Evolutionary conservation across 192 early-diverging fungal genomes (phyloP).

Genomic region (Coemansia sp.): DNA sequence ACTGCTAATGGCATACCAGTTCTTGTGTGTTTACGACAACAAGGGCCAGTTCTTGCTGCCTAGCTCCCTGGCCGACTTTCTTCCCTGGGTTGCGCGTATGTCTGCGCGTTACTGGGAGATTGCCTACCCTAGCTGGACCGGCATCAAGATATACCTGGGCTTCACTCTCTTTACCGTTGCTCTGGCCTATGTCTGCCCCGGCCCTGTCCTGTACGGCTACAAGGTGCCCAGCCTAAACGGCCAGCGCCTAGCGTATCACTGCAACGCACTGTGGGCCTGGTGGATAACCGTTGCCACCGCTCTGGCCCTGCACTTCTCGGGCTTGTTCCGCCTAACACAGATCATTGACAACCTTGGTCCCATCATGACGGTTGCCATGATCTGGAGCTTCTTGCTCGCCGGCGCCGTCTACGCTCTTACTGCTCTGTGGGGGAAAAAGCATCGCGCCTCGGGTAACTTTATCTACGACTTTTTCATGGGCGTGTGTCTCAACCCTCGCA

Average conservation of each 20-base stretch:
- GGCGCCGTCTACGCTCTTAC: slow-evolving; percentile 55
- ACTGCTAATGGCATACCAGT: slow-evolving; percentile 71
- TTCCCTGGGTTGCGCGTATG: slow-evolving; percentile 50
- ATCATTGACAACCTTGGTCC: slow-evolving; percentile 66
- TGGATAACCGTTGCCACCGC: slow-evolving; percentile 56
- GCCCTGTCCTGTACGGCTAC: slow-evolving; percentile 64
- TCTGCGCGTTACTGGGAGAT: slow-evolving; percentile 50
- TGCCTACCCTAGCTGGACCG: slow-evolving; percentile 58
- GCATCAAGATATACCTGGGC: slow-evolving; percentile 59
- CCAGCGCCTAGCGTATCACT: slow-evolving; percentile 74
- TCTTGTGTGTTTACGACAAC: slow-evolving; percentile 68
- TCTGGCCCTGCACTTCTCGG: slow-evolving; percentile 64
- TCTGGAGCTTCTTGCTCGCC: slow-evolving; percentile 66
- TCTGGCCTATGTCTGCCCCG: slow-evolving; percentile 65
- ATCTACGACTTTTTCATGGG: slow-evolving; percentile 97
- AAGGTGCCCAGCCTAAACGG: slow-evolving; percentile 72
- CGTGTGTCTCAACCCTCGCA: slow-evolving; percentile 90
- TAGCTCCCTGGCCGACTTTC: slow-evolving; percentile 40
- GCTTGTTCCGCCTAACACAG: slow-evolving; percentile 59
- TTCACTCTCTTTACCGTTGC: slow-evolving; percentile 60
- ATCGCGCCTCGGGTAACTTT: slow-evolving; percentile 67
- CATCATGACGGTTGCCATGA: slow-evolving; percentile 65
- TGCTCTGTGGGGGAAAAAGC: slow-evolving; percentile 74
- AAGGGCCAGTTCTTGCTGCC: slow-evolving; percentile 59
- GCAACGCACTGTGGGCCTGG: slow-evolving; percentile 77